phyloP scores from a whole-genome alignment of 805 yeast genomes.

The Phaffomyces thermotolerans region DNA sequence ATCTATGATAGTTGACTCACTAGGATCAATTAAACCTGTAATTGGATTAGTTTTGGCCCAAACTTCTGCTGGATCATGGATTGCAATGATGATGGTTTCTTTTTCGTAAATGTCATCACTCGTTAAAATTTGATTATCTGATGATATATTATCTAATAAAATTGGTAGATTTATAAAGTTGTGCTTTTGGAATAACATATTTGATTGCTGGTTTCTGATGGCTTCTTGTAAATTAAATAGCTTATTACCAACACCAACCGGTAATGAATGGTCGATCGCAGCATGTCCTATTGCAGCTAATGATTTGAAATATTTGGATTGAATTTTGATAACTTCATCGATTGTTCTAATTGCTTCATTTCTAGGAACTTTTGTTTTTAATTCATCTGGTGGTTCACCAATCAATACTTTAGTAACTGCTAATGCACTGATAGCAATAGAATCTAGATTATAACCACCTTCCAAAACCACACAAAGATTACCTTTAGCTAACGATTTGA shows the following conservation, averaged over 20 bases:
- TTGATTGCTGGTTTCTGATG: conserved; percentile 63
- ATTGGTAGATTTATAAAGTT: conserved; percentile 67
- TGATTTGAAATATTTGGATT: conserved; percentile 82
- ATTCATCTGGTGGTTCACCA: conserved; percentile 91
- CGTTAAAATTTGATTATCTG: conserved; percentile 60
- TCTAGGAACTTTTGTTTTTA: conserved; percentile 59
- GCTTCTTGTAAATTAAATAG: conserved; percentile 60
- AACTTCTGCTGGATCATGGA: conserved; percentile 88
- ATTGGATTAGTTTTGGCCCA: conserved; percentile 83
- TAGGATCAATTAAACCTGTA: conserved; percentile 69
- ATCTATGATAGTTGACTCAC: conserved; percentile 68
- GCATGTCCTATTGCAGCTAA: conserved; percentile 56
- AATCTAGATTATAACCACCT: conserved; percentile 93
- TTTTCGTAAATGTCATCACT: conserved; percentile 60
- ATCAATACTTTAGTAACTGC: conserved; percentile 86
- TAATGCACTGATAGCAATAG: conserved; percentile 84
- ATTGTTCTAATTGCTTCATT: conserved; percentile 73
- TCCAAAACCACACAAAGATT: conserved; percentile 84
- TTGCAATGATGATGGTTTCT: conserved; percentile 57
- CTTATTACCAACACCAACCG: conserved; percentile 29
- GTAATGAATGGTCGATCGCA: conserved; percentile 30
- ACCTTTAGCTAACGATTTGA: conserved; percentile 83
- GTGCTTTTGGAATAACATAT: conserved; percentile 44
- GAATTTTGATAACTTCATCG: conserved; percentile 71
- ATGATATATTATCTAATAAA: conserved; percentile 29